A percentile compares a stretch with the other conserved stretches of the same genome.
phyloP scores from a whole-genome alignment of 129 eudicot species.

The Mikania micrantha region DNA sequence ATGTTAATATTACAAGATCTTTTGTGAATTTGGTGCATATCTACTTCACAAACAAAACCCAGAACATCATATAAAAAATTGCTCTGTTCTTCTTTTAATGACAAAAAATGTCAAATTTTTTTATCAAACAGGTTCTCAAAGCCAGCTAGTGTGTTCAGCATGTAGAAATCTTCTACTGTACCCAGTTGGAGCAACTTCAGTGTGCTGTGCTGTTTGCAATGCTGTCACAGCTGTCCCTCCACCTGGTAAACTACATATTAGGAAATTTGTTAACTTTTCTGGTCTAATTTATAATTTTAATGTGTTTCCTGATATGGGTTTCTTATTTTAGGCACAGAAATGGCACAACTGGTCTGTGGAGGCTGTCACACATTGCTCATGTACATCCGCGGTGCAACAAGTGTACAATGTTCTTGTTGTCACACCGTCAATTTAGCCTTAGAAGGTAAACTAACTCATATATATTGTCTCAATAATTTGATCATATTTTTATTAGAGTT shows the following conservation, averaged over 20 bases:
- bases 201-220: slow-evolving; percentile 79
- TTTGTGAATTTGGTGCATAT: not conserved
- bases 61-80: slow-evolving; percentile 10
- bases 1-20: not conserved
- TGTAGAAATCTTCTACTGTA: slow-evolving; percentile 66
- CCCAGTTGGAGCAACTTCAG: slow-evolving; percentile 73
- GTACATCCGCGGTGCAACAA: slow-evolving; percentile 78
- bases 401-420: slow-evolving; percentile 82
- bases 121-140: slow-evolving; percentile 52
- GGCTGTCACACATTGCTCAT: slow-evolving; percentile 77
- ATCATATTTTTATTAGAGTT: not conserved
- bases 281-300: not conserved
- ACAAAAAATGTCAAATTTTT: not conserved
- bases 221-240: slow-evolving; percentile 79
- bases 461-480: not conserved
- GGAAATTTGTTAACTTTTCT: not conserved
- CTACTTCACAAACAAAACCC: slow-evolving; percentile 1
- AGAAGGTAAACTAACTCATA: slow-evolving; percentile 45
- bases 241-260: slow-evolving; percentile 44
- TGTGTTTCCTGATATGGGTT: not conserved
- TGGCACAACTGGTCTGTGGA: slow-evolving; percentile 85
- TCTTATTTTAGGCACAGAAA: slow-evolving; percentile 55
- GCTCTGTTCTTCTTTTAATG: not conserved
- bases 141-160: slow-evolving; percentile 73
- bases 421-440: slow-evolving; percentile 58